phyloP scores from a whole-genome alignment of 495 filamentous ascomycete genomes.

The Lasiosphaeria hispida region DNA sequence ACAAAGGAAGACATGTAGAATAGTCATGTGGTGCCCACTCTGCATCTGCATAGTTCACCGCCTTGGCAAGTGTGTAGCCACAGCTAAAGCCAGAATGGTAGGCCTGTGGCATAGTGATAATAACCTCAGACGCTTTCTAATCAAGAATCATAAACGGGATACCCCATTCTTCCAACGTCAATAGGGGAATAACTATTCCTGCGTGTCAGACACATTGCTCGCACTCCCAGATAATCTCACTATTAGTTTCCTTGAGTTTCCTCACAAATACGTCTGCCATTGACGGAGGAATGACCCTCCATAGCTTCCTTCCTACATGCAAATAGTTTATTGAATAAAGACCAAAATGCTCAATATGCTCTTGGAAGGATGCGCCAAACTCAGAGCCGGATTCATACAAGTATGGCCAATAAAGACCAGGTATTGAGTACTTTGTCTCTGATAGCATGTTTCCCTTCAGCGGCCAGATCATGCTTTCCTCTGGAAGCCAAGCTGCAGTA shows the following conservation, averaged over 20 bases:
- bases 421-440: conserved; percentile 14
- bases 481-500: conserved; percentile 1
- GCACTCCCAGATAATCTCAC: conserved; percentile 4
- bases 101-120: conserved; percentile 38
- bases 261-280: conserved; percentile 43
- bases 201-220: conserved; percentile 18
- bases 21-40: conserved; percentile 14
- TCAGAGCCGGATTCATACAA: conserved; percentile 16
- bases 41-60: conserved; percentile 44
- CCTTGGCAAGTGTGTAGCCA: conserved; percentile 50
- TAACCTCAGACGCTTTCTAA: conserved; percentile 47
- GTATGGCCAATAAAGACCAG: conserved; percentile 19
- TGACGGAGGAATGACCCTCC: conserved; percentile 22
- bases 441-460: conserved; percentile 15
- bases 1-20: conserved; percentile 4
- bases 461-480: conserved; percentile 11
- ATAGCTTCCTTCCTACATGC: conserved; percentile 15
- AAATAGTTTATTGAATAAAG: conserved; percentile 16
- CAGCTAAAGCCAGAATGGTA: conserved; percentile 40
- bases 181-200: conserved; percentile 11
- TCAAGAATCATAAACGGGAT: conserved; percentile 35
- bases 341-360: conserved; percentile 15
- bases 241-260: conserved; percentile 18
- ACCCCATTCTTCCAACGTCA: conserved; percentile 10
- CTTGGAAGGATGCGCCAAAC: conserved; percentile 16